phyloP scores from a whole-genome alignment of 2,329 filamentous ascomycete genomes.

The Ophiostoma triangulosporum region DNA sequence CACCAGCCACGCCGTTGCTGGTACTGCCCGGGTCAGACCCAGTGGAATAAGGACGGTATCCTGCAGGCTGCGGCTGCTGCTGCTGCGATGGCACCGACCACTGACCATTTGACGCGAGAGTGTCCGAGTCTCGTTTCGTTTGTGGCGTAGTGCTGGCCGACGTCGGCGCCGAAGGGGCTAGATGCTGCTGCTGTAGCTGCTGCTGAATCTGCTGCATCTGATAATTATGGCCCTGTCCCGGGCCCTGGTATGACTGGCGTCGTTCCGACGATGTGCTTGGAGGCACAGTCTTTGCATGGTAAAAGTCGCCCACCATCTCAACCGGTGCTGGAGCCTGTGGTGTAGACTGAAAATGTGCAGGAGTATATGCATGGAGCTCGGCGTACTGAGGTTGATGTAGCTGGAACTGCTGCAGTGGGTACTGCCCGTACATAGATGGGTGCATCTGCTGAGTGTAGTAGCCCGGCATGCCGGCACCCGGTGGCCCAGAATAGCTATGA shows the following conservation, averaged over 20 bases:
- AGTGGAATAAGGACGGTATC: no score
- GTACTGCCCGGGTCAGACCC: constrained; percentile 20
- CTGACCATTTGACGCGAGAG: not conserved
- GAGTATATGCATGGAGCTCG: constrained; percentile 25
- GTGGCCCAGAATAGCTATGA: not conserved
- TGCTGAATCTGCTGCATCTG: constrained; percentile 11
- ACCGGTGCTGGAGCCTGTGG: constrained; percentile 15
- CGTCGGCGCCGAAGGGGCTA: constrained; percentile 5
- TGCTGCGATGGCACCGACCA: not conserved
- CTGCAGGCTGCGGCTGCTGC: constrained; percentile 21
- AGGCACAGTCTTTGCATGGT: constrained; percentile 23
- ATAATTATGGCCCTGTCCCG: constrained; percentile 14
- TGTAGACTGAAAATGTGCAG: constrained; percentile 1
- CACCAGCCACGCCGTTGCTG: constrained; percentile 5
- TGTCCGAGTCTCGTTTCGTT: not conserved
- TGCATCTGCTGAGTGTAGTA: constrained; percentile 16
- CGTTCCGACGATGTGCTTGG: not conserved
- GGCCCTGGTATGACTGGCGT: not conserved
- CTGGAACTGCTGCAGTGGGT: constrained; percentile 3
- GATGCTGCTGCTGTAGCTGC: not conserved
- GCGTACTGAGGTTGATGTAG: constrained; percentile 15
- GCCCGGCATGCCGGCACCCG: constrained; percentile 11
- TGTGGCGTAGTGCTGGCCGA: constrained; percentile 9
- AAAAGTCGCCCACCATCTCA: constrained; percentile 36
- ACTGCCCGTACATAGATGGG: constrained; percentile 2